Base-by-base conservation (phyloP, 2,329 filamentous ascomycete species). In the Aureobasidium vineae region DNA sequence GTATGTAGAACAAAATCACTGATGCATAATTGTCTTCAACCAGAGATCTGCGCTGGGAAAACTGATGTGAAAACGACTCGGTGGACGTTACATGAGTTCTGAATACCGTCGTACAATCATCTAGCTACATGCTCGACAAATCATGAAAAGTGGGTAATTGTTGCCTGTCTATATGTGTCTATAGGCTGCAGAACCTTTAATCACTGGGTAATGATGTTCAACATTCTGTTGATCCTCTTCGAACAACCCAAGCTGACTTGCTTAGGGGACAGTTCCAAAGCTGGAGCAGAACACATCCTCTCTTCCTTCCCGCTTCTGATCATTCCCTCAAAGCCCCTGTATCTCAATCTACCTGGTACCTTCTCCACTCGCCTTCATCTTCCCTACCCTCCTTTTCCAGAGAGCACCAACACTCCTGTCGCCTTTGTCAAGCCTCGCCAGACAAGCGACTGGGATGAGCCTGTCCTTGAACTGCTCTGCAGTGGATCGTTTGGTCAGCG, bases 351-450 rank as follows among this genome's bases (percentile, higher is more conserved):
- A 61, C 10, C 31, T 61, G 41, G 7, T 38, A 5, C 16, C 31
- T 16, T n/a, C 28, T 23, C 13, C 23, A n/a, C 11, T 21, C 10
- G 6, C 54, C 16, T 16, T 38, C 38, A n/a, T 19, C n/a, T 26
- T 36, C n/a, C 38, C 31, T 26, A n/a, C 40, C 31, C 59, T 50
- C 16, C 45, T 63, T 41, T 36, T 50, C 59, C 59, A 63, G 23
- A 63, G 59, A 40, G 43, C 45, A 36, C 59, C 59, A 21, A 63
- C 23, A 36, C 33, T 10, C 19, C 45, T 52, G 8, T 52, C 33
- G 15, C 49, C 16, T n/a, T 21, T 28, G 11, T 40, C 43, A 33
- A 63, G 45, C 10, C 21, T 63, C 3, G 59, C 43, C 6, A 63
- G 21, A 10, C 11, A 41, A 31, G 59, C 45, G 4, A 45, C 40